Evolutionary conservation across 83 land plant genomes (phyloP), one percentile per base, ranked within the genome.

Genomic region (Larix sibirica): DNA sequence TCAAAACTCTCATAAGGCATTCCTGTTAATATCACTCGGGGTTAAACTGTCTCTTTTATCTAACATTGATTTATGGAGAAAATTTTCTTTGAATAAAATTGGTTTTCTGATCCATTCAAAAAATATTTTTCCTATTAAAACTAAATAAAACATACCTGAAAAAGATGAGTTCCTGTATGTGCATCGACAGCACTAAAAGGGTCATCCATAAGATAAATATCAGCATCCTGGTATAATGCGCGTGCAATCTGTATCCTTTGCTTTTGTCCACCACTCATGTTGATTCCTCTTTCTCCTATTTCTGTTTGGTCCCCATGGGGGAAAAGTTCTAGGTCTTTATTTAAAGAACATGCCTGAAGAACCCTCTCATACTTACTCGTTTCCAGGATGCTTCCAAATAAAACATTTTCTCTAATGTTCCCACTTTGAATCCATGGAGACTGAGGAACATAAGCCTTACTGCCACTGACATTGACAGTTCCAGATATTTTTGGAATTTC

Each of bases 171-270:
- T 59, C 96, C 99, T 44, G 99, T 97, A 74, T 97, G 96, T 60
- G 96, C 99, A 90, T 97, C 99, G 13, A 97, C 92, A 36, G 99
- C 98, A 86, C 98, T 97, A 86, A 97, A 93, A 60, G 96, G 97
- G 67, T 97, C 99, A 88, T 97, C 99, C 78, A 97, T 80, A 64
- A 97, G 86, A 82, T 93, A 97, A 24, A 95, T 92, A 83, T 95
- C 99, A 20, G 98, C 96, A 87, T 97, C 96, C 81, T 91, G 88
- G 83, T 97, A 97, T 3, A 93, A 89, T 62, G 98, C 99, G 26
- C 99, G 88, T 14, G 99, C 99, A 33, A 97, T 89, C 77, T 97
- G 99, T 78, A 97, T 91, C 69, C 98, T 70, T 79, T 97, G 99
- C 92, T 97, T 97, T 83, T 97, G 98, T 5, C 99, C 98, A 44